Base-by-base conservation (phyloP, 176 grass and related monocot genomes). In the Poa annua region DNA sequence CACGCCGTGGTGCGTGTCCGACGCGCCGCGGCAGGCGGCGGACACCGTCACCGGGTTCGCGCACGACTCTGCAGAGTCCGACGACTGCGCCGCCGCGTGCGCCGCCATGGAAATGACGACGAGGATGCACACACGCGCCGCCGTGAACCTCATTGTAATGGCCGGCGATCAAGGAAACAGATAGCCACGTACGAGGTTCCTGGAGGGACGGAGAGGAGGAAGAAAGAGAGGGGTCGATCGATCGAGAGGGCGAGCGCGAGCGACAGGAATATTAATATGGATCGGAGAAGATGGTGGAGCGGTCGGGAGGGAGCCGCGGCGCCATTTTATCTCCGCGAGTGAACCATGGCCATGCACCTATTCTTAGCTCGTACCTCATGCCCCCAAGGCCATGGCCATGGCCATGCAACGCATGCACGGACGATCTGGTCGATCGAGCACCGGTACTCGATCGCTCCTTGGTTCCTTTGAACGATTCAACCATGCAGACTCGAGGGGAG, bases 21-120 rank as follows among this genome's bases (percentile, higher is more conserved):
- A 88, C 5, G 86, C 86, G 7, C 51, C 57, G 26, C 52, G 74
- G 86, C 90, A 92, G 12, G 90, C 90, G 7, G 6, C 60, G 74
- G 85, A 52, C 19, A 92, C 50, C 35, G 49, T 83, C 67, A 86
- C 66, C 66, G 90, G 79, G 56, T 3, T 82, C 3, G 78, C 38
- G 82, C 86, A 82, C 11, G 57, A 64, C 55, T 66, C 47, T 19
- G 39, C 29, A 29, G 29, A 7, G 7, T 33, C 21, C n/a, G 5
- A 0, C 0, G 5, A 0, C 0, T 61, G 19, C 10, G 53, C 25
- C n/a, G 11, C 34, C 3, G 45, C 42, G 19, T 8, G 19, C 19
- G 79, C 65, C 33, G 53, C 7, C 8, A 33, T 5, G 32, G 4
- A 1, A 4, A 10, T 0, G 16, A 13, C 29, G 38, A 20, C 20